Conservation (phyloP, 129 eudicot genomes). For the Helianthus annuus region DNA sequence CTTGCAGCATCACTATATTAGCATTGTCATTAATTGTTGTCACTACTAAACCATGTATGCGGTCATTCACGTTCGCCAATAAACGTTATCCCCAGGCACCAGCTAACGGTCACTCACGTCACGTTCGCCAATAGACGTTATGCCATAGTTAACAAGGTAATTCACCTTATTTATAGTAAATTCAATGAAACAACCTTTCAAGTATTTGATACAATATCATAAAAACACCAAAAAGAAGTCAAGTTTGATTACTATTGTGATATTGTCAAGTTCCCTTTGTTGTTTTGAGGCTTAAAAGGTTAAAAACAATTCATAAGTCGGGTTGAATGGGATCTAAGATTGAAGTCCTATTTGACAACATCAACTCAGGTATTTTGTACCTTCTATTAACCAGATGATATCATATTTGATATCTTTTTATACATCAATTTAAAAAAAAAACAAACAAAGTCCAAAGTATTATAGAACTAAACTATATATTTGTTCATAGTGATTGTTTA, state of each 20-base stretch:
- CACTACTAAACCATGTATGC: too few relatives aligned
- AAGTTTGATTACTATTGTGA: slow-evolving; percentile 13
- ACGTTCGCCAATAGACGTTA: not conserved
- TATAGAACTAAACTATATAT: not conserved
- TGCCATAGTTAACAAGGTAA: not conserved
- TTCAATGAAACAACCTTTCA: not conserved
- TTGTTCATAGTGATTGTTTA: not conserved
- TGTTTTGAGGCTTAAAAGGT: slow-evolving; percentile 37
- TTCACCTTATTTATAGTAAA: not conserved
- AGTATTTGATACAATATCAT: not conserved
- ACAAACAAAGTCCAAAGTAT: slow-evolving; percentile 13
- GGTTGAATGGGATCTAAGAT: slow-evolving; percentile 35
- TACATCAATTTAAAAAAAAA: slow-evolving; percentile 13
- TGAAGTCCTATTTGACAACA: slow-evolving; percentile 21
- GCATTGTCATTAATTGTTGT: not conserved
- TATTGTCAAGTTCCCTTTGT: slow-evolving; percentile 28
- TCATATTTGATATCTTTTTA: not conserved
- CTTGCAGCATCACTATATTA: too few relatives aligned
- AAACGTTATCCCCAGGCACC: not conserved
- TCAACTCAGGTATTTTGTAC: slow-evolving; percentile 17
- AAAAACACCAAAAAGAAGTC: not conserved
- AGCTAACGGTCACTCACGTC: not conserved
- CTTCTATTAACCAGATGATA: slow-evolving; percentile 25
- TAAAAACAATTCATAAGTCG: slow-evolving; percentile 14
- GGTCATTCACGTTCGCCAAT: not conserved